These are phyloP conservation scores for Comarum palustre DNA, from an alignment of 306 rosid species.

Conservation along the genomic window DNA sequence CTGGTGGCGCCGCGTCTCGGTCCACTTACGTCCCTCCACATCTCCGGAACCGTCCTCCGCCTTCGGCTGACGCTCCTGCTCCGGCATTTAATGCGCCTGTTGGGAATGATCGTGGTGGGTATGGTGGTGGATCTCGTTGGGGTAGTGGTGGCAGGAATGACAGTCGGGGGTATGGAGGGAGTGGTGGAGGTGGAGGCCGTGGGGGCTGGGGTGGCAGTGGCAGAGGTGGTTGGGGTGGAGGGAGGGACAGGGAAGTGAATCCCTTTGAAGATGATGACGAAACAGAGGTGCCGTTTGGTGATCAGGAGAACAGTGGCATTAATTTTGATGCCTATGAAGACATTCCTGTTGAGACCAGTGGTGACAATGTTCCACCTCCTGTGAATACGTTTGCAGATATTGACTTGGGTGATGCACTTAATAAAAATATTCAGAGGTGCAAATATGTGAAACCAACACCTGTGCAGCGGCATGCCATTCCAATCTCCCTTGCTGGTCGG, in stretches of 20 bases:
- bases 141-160: conserved; percentile 45
- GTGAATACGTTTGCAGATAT: conserved; percentile 86
- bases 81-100: conserved; percentile 33
- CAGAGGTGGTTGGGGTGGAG: conserved; percentile 65
- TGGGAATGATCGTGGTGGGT: conserved; percentile 39
- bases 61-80: conserved; percentile 36
- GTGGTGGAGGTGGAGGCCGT: conserved; percentile 43
- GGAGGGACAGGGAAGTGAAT: conserved; percentile 65
- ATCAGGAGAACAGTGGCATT: conserved; percentile 63
- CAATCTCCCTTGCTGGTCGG: conserved; percentile 72
- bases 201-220: conserved; percentile 48
- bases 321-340: conserved; percentile 86
- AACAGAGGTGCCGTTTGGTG: conserved; percentile 37
- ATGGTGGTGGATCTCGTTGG: conserved; percentile 49
- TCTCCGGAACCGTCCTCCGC: conserved; percentile 60
- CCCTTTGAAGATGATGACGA: conserved; percentile 64
- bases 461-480: conserved; percentile 81
- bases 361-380: conserved; percentile 66
- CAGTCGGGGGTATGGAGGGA: conserved; percentile 32
- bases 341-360: conserved; percentile 84
- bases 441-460: conserved; percentile 86
- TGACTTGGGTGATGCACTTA: conserved; percentile 79
- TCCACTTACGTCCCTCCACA: conserved; percentile 78
- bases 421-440: conserved; percentile 67
- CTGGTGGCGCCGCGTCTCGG: conserved; percentile 12